Evolutionary conservation across 345 rosid species (phyloP).

Genomic region (Brassica carinata): DNA sequence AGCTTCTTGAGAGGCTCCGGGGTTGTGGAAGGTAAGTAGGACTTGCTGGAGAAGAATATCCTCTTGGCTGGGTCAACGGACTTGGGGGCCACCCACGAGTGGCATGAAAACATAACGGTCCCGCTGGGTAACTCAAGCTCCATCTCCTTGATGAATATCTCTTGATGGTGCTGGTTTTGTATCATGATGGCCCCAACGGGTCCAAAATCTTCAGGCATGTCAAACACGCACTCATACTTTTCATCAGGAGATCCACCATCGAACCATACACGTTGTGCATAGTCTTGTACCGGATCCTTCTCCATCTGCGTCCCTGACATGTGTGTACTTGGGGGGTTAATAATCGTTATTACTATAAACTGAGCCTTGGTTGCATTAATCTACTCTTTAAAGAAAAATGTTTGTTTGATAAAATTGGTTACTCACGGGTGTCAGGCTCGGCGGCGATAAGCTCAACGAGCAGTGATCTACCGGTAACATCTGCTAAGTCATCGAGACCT

Average conservation of each 20-base stretch:
- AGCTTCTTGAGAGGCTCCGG: conserved; percentile 59
- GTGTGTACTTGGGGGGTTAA: neutral
- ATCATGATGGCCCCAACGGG: conserved; percentile 59
- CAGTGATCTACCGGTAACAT: conserved; percentile 32
- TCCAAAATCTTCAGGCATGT: conserved; percentile 58
- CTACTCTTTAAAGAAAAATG: neutral
- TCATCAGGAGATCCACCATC: conserved; percentile 28
- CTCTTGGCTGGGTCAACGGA: conserved; percentile 49
- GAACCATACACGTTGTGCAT: conserved; percentile 45
- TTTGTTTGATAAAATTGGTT: neutral
- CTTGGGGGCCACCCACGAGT: conserved; percentile 72
- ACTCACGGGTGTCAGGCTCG: conserved; percentile 22
- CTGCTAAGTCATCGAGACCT: conserved; percentile 29
- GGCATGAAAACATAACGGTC: conserved; percentile 45
- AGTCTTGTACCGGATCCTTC: conserved; percentile 52
- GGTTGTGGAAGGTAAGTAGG: conserved; percentile 62
- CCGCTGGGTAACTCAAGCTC: conserved; percentile 53
- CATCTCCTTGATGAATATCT: conserved; percentile 56
- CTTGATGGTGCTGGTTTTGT: conserved; percentile 74
- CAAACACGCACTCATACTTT: conserved; percentile 60
- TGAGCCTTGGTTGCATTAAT: neutral
- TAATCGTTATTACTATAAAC: neutral
- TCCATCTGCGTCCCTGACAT: conserved; percentile 49
- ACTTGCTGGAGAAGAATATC: conserved; percentile 66
- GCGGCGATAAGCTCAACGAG: conserved; percentile 35